These are phyloP conservation scores for Amphirosellinia nigrospora DNA, from an alignment of 495 filamentous ascomycete species.

Conservation along the genomic window DNA sequence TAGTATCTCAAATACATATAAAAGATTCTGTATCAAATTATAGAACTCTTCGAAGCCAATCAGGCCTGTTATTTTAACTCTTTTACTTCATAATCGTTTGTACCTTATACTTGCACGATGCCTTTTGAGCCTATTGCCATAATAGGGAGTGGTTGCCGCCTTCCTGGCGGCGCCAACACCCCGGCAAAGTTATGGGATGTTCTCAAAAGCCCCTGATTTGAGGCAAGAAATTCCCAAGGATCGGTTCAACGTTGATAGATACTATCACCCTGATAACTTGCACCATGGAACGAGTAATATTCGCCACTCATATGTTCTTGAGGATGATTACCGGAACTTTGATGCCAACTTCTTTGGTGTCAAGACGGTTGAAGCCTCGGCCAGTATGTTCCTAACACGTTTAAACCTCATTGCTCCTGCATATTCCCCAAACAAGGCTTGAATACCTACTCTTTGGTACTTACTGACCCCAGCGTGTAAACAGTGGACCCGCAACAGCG, in stretches of 20 bases:
- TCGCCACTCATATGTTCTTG: constrained; percentile 43
- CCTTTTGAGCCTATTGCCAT: constrained; percentile 38
- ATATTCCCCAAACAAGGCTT: too few relatives aligned
- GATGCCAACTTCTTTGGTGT: constrained; percentile 51
- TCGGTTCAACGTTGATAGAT: not conserved
- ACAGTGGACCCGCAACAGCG: constrained; percentile 48
- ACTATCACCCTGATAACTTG: not conserved
- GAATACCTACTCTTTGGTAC: too few relatives aligned
- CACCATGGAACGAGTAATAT: constrained; percentile 31
- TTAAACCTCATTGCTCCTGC: too few relatives aligned
- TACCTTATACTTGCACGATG: too few relatives aligned
- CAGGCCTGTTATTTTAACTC: too few relatives aligned
- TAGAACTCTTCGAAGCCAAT: too few relatives aligned
- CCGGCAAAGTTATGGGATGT: constrained; percentile 49
- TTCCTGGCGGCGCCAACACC: constrained; percentile 50
- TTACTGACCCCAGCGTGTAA: too few relatives aligned
- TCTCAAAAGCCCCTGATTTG: not conserved
- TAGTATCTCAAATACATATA: too few relatives aligned
- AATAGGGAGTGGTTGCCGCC: constrained; percentile 54
- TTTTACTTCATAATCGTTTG: too few relatives aligned
- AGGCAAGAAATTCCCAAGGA: not conserved
- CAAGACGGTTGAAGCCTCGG: constrained; percentile 37
- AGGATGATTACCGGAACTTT: constrained; percentile 43
- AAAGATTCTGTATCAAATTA: too few relatives aligned
- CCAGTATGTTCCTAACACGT: too few relatives aligned